phyloP scores from a whole-genome alignment of 352 stramenopile species.

The Pythium volutum region DNA sequence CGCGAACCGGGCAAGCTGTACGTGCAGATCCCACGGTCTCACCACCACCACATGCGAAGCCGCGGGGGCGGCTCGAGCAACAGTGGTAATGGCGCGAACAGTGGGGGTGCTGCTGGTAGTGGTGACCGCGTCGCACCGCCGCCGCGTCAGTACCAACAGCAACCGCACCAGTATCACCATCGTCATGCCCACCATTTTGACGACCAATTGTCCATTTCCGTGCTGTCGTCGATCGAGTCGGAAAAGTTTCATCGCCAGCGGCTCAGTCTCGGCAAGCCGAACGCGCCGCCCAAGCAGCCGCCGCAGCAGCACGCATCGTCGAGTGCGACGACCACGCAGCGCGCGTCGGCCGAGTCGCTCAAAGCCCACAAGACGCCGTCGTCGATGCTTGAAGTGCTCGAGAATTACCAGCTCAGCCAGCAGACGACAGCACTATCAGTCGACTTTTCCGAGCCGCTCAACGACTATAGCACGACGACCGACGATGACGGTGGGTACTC shows the following conservation, averaged over 20 bases:
- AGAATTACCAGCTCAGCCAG: slow-evolving; percentile 47
- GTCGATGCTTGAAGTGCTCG: slow-evolving; percentile 60
- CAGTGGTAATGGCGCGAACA: neutral
- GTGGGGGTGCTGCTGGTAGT: neutral
- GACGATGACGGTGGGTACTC: neutral
- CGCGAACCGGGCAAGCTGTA: slow-evolving; percentile 17
- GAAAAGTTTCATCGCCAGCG: slow-evolving; percentile 67
- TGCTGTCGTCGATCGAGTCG: slow-evolving; percentile 62
- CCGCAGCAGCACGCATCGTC: too few species aligned
- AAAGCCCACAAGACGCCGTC: slow-evolving; percentile 2
- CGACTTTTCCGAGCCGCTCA: slow-evolving; percentile 25
- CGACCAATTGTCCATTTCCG: slow-evolving; percentile 58
- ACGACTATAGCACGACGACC: neutral
- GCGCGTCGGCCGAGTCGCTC: neutral
- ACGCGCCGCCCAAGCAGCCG: slow-evolving; percentile 28
- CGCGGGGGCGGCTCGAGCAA: neutral
- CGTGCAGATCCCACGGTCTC: slow-evolving; percentile 17
- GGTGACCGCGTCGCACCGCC: neutral
- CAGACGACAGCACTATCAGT: slow-evolving; percentile 20
- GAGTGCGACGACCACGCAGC: slow-evolving; percentile 1
- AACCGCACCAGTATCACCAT: neutral
- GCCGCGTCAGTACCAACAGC: neutral
- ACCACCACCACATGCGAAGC: slow-evolving; percentile 7
- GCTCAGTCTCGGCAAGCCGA: slow-evolving; percentile 42
- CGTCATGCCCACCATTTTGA: slow-evolving; percentile 6